These are phyloP conservation scores for Isabelozyma heimii DNA, from an alignment of 805 yeast species.

Conservation along the genomic window DNA sequence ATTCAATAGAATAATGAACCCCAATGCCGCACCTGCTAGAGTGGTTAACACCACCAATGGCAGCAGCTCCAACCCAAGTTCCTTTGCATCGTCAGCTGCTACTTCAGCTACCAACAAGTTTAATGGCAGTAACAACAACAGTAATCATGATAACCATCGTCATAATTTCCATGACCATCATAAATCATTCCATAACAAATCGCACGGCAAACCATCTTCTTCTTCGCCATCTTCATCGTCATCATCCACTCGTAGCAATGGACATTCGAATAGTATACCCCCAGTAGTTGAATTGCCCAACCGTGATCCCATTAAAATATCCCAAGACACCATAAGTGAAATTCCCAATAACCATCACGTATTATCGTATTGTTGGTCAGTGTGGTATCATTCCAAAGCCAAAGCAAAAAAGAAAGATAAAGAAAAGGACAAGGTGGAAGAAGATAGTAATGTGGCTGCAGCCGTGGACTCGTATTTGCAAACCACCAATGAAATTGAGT, in stretches of 20 bases:
- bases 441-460: conserved; percentile 11
- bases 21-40: conserved; percentile 2
- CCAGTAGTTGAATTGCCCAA: conserved; percentile 26
- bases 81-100: neutral
- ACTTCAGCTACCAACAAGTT: neutral
- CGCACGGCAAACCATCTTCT: neutral
- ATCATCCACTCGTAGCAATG: neutral
- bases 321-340: conserved; percentile 25
- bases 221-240: neutral
- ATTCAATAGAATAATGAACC: conserved; percentile 46
- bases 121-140: neutral
- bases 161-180: conserved; percentile 1
- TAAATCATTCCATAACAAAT: conserved; percentile 3
- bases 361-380: conserved; percentile 48
- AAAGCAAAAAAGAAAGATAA: conserved; percentile 16
- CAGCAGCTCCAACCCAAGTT: neutral
- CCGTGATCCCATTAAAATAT: conserved; percentile 32
- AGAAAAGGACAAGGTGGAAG: conserved; percentile 12
- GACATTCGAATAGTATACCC: neutral
- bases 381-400: conserved; percentile 46
- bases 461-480: conserved; percentile 46
- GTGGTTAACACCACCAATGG: neutral
- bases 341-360: conserved; percentile 33
- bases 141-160: neutral
- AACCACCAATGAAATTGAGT: conserved; percentile 43